These are phyloP conservation scores for Acanthamoeba castellanii DNA, from an alignment of 208 protist species.

Conservation along the genomic window DNA sequence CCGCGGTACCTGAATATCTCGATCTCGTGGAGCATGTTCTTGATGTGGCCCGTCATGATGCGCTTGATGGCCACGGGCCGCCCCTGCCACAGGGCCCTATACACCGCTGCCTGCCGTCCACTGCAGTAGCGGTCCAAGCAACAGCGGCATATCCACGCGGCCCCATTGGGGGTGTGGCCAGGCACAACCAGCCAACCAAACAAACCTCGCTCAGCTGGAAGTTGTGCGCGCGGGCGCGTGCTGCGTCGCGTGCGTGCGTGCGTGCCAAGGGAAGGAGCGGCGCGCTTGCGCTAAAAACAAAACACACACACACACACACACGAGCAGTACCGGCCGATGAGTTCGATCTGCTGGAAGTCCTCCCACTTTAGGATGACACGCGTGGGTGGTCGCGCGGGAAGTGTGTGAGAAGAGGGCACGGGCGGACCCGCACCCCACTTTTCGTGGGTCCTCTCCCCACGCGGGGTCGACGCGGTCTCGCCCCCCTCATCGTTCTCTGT, in stretches of 20 bases:
- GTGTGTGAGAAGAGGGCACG: neutral
- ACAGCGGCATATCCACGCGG: no score
- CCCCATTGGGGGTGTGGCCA: no score
- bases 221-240: no score
- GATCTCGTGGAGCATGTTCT: slow-evolving; percentile 28
- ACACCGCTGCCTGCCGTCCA: neutral
- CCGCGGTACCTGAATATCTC: slow-evolving; percentile 43
- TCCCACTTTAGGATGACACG: neutral
- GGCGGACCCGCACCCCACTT: neutral
- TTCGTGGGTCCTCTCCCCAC: neutral
- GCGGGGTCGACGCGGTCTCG: neutral
- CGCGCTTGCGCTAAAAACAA: neutral
- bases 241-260: no score
- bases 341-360: slow-evolving; percentile 21
- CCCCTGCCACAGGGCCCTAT: neutral
- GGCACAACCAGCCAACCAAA: no score
- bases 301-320: neutral
- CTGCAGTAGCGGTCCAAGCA: no score
- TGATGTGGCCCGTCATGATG: slow-evolving; percentile 31
- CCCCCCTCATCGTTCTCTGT: neutral
- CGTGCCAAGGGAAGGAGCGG: no score
- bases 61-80: slow-evolving; percentile 23
- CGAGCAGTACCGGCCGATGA: neutral
- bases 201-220: no score
- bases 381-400: neutral